Evolutionary conservation across 257 asterid species (phyloP), one percentile per base, ranked within the genome.

Genomic region (Penstemon davidsonii): DNA sequence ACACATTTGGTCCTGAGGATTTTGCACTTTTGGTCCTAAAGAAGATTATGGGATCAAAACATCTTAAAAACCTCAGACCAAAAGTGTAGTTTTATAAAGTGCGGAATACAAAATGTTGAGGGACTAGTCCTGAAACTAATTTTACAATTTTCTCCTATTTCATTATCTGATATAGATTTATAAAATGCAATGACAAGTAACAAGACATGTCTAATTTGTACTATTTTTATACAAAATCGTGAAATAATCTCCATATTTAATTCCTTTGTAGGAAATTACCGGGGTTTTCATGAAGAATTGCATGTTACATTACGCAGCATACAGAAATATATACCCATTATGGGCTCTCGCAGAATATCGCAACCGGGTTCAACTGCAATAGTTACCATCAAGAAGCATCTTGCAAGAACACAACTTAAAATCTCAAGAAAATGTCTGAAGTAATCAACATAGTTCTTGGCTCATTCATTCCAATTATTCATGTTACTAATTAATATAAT

Each of bases 311-410:
- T 91, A 91, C 67, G 90, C 97, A 13, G 85, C 87, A 11, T 86
- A 86, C 77, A 83, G 95, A 47, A 88, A 86, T 33, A 86, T 85
- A 55, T 86, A 80, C 60, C 91, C 95, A 15, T 18, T 91, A 63
- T 91, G 96, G 93, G 96, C 89, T 68, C 73, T 91, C 11, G 96
- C 95, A 8, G 96, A 88, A 63, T 91, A 86, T 12, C 82, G 95
- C 51, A 81, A 70, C 18, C 77, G 69, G 8, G 76, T 81, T 25
- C 65, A 60, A 7, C 62, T 81, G 42, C 70, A 63, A 69, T 64
- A 69, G 52, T 44, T 44, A 44, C 49, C 49, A 44, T 44, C 49
- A 44, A 44, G 7, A 44, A 44, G 10, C 49, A 9, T 44, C 7
- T 5, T 5, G 10, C 10, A 44, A 6, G 49, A 44, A 44, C 7